Evolutionary conservation across 1,284 basidiomycete species (phyloP).

Genomic region (Trametes sp.): DNA sequence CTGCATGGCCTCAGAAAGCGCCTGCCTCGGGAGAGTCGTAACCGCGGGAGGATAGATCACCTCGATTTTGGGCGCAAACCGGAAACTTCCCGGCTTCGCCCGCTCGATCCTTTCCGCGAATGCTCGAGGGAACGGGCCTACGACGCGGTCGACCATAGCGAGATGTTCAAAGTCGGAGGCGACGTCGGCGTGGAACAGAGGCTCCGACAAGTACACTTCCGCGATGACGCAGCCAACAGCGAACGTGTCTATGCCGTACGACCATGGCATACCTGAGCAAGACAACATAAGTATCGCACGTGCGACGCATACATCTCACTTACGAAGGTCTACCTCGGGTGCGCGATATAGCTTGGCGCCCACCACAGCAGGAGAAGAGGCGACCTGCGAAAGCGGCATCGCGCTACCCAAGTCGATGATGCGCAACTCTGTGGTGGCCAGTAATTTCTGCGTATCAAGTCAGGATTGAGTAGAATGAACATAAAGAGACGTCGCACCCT

Average conservation of each 20-base stretch:
- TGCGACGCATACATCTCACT: not conserved
- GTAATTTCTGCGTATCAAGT: not conserved
- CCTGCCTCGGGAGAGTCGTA: not conserved
- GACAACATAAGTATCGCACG: not conserved
- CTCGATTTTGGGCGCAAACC: not conserved
- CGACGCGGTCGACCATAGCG: not conserved
- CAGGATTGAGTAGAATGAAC: not conserved
- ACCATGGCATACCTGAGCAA: not conserved
- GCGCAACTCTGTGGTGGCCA: not conserved
- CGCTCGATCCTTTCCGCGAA: not conserved
- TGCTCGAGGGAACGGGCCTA: not conserved
- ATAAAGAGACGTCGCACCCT: not conserved
- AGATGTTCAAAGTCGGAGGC: not conserved
- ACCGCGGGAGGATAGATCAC: not conserved
- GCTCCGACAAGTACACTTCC: not conserved
- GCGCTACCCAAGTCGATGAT: not conserved
- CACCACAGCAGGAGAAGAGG: not conserved
- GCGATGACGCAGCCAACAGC: not conserved
- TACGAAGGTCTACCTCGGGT: not conserved
- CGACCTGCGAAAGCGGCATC: not conserved
- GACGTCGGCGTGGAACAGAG: not conserved
- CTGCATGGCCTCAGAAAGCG: not conserved
- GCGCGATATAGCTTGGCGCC: not conserved
- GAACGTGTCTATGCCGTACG: not conserved
- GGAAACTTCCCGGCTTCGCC: not conserved